phyloP scores from a whole-genome alignment of 108 stramenopile species.

The Ochromonas danica region DNA sequence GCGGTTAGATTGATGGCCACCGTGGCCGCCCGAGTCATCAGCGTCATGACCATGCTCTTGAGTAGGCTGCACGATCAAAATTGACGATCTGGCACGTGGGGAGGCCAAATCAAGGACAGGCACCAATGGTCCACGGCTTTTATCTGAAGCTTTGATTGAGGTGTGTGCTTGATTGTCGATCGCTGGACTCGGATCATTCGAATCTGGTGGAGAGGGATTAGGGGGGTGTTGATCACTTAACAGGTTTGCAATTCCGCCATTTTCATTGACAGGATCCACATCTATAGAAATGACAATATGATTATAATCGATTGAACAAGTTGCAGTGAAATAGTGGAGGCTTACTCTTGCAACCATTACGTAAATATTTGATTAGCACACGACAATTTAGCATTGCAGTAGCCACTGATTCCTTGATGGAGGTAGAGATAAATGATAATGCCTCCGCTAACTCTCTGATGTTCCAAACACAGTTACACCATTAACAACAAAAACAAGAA shows the following conservation, averaged over 20 bases:
- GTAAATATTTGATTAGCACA: constrained; percentile 17
- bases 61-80: too few species aligned
- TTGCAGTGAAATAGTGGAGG: constrained; percentile 15
- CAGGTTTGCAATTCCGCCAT: constrained; percentile 14
- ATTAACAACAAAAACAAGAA: constrained; percentile 17
- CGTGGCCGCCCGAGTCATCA: too few species aligned
- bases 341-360: constrained; percentile 15
- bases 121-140: neutral
- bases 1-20: too few species aligned
- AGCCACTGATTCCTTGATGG: constrained; percentile 14
- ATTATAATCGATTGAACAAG: constrained; percentile 17
- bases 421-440: constrained; percentile 17
- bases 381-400: constrained; percentile 15
- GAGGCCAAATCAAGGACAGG: neutral
- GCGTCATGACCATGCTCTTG: too few species aligned
- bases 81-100: neutral
- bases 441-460: constrained; percentile 13
- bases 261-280: constrained; percentile 15
- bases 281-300: constrained; percentile 17
- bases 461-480: constrained; percentile 15
- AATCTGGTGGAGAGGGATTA: too few species aligned
- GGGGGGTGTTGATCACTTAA: too few species aligned
- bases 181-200: neutral
- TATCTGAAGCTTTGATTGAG: neutral
- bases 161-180: neutral